Evolutionary conservation across 345 rosid species (phyloP), one percentile per base, ranked within the genome.

Genomic region (Excoecaria cochinchinensis): DNA sequence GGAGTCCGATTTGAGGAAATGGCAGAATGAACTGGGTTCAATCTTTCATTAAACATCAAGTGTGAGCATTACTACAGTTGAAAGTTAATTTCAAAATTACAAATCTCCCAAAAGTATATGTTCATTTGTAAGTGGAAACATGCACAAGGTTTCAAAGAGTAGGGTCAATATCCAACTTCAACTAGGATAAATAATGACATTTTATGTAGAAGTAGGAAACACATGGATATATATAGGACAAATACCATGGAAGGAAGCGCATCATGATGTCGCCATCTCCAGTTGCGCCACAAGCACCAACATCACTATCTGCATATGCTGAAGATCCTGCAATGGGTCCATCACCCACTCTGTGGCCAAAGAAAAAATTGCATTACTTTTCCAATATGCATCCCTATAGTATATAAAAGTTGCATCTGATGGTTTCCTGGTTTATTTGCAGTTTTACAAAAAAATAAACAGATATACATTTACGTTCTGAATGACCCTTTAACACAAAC

Each of bases 211-310:
- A 58, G 25, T 69, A 15, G 7, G 19, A 71, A 64, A 60, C 13
- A 60, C 17, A 13, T n/a, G 4, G 4, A 44, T 46, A 39, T 57
- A 44, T 4, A 68, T 21, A 72, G 55, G 59, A 59, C 57, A 74
- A 31, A 64, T 90, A 92, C 99, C 99, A 92, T 46, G 99, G 97
- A 78, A 95, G 91, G 82, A 95, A 95, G 76, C 94, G 97, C 99
- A 95, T 92, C 97, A 95, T 95, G 81, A 89, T 86, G 85, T 92
- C 99, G 3, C 99, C 97, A 68, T 95, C 97, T 62, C 97, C 99
- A 44, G 97, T 92, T 51, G 99, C 99, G 68, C 97, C 97, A 81
- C 99, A 95, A 79, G 97, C 99, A 78, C 97, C 99, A 9, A 91
- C 87, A 77, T 90, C 99, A 80, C 80, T 83, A 70, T 88, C 92